Percentiles rank a stretch among this genome's conserved stretches.
phyloP scores from a whole-genome alignment of 768 basidiomycete species.

The Termitomyces sp. region DNA sequence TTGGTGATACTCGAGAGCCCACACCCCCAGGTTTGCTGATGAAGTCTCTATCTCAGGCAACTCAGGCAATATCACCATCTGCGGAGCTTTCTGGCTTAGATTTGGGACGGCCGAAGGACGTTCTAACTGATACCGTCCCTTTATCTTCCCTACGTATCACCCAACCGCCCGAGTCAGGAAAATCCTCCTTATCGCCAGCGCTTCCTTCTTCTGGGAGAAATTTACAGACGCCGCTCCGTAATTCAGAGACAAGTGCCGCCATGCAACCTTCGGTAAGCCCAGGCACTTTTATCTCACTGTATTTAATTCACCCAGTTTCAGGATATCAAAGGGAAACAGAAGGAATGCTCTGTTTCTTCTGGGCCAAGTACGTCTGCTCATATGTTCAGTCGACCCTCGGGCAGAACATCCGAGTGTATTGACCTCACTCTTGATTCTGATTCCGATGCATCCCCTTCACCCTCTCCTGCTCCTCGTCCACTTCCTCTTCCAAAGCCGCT shows the following conservation, averaged over 20 bases:
- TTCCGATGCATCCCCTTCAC: background rate
- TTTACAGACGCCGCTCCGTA: background rate
- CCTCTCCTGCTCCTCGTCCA: background rate
- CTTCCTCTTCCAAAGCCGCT: background rate
- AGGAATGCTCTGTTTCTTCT: background rate
- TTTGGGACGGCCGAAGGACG: conserved; percentile 9
- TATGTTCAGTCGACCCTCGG: background rate
- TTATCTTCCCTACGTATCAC: background rate
- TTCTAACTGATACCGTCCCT: background rate
- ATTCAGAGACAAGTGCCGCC: background rate
- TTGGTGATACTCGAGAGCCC: background rate
- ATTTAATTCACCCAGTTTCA: background rate
- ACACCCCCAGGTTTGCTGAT: background rate
- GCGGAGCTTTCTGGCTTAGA: conserved; percentile 1
- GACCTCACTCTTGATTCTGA: conserved; percentile 10
- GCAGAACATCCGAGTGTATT: background rate
- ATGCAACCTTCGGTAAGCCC: background rate
- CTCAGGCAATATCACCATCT: background rate
- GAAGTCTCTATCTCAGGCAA: conserved; percentile 1
- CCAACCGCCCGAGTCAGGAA: background rate
- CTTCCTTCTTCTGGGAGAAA: background rate
- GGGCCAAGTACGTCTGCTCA: background rate
- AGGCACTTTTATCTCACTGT: background rate
- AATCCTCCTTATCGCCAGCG: background rate
- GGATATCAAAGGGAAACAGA: background rate